Evolutionary conservation across 176 grass and related monocot species (phyloP), one percentile per base, ranked within the genome.

Genomic region (Aegilops longissima): DNA sequence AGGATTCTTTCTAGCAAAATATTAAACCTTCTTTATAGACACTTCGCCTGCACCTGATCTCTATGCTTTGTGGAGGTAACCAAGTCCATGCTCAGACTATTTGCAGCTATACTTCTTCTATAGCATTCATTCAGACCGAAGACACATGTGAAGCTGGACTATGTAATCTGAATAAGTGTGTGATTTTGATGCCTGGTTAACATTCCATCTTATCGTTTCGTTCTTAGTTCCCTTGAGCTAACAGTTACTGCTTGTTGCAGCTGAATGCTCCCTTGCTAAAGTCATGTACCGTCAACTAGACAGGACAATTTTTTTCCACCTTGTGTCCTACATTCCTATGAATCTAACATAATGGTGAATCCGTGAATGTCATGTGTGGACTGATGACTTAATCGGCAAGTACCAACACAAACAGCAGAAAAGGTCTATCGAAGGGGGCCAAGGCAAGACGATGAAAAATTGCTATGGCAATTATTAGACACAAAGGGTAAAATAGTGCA

Each of bases 51-150:
- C 71, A 71, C 52, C 63, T 47, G 24, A 54, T 77, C 25, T 69
- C 24, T 88, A 23, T 56, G 86, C 49, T 35, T 83, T 4, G 20
- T 83, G 62, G 25, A 49, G 59, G 4, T 40, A 78, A 70, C 68
- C 17, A 39, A 71, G 25, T 59, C 30, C 47, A 70, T 70, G 75
- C 3, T 70, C 3, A 0, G n/a, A 17, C 45, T 79, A 44, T 20
- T 24, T 54, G 74, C n/a, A 70, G 45, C n/a, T 69, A 70, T 23
- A 39, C 73, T 34, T 82, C 21, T 71, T 83, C 70, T 67, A 72
- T 54, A 23, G 40, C 3, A 31, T 67, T 59, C 5, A 31, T 67
- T 59, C 42, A n/a, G 9, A 40, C 49, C 56, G 58, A 77, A 59
- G 18, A 70, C 5, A 23, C 30, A 38, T 86, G 34, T 1, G 34